These are phyloP conservation scores for Populus alba DNA, from an alignment of 345 rosid species.

Conservation along the genomic window DNA sequence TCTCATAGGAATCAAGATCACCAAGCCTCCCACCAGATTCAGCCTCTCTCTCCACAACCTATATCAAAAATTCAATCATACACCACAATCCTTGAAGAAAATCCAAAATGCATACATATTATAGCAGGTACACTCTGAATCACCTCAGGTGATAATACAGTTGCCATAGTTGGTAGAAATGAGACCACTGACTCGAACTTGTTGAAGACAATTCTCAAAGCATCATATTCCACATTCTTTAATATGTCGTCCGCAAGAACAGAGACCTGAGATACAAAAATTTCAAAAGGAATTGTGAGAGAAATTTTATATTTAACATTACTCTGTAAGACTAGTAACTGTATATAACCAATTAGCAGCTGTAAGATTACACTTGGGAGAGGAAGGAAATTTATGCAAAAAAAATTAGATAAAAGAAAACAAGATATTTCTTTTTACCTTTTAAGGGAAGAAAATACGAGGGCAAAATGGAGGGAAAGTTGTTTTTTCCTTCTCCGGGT, in stretches of 20 bases:
- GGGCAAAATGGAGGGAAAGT: neutral
- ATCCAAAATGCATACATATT: slow-evolving; percentile 1
- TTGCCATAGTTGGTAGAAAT: slow-evolving; percentile 74
- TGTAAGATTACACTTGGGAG: neutral
- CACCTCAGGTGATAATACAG: slow-evolving; percentile 88
- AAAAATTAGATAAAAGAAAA: too few relatives aligned
- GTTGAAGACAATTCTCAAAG: slow-evolving; percentile 85
- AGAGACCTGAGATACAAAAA: slow-evolving; percentile 60
- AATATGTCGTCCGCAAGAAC: slow-evolving; percentile 95
- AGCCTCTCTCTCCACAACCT: slow-evolving; percentile 84
- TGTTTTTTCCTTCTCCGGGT: neutral
- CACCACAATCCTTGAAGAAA: slow-evolving; percentile 3
- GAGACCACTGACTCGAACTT: slow-evolving; percentile 79
- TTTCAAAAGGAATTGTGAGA: neutral
- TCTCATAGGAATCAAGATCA: slow-evolving; percentile 87
- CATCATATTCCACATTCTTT: slow-evolving; percentile 89
- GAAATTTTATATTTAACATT: neutral
- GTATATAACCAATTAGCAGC: neutral
- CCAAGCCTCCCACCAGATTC: slow-evolving; percentile 89
- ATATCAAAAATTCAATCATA: slow-evolving; percentile 11
- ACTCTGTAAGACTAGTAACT: neutral
- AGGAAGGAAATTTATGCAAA: neutral
- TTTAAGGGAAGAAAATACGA: too few relatives aligned
- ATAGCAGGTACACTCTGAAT: slow-evolving; percentile 14
- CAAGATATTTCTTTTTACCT: neutral